Evolutionary conservation across 495 filamentous ascomycete species (phyloP).

Genomic region (Podospora australis): DNA sequence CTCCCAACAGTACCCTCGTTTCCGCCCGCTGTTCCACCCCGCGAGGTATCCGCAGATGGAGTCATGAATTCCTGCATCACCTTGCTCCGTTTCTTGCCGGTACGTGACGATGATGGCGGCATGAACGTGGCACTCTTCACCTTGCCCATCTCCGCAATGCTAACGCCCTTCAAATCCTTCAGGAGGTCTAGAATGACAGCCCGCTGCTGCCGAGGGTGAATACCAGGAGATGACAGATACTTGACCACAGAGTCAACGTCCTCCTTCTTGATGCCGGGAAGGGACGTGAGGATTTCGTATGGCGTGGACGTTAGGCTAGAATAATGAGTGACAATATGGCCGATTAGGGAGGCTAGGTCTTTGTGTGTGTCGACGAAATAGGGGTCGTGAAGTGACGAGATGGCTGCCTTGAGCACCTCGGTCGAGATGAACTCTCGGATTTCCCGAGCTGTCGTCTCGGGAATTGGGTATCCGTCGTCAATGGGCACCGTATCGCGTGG

Average conservation of each 20-base stretch:
- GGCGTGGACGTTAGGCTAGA: conserved; percentile 55
- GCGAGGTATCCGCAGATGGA: conserved; percentile 1
- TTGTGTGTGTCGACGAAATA: conserved; percentile 97
- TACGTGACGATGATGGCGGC: not conserved
- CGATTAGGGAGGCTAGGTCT: conserved; percentile 83
- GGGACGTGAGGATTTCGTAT: conserved; percentile 44
- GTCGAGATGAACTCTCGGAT: conserved; percentile 88
- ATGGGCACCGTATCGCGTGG: conserved; percentile 3
- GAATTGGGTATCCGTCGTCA: conserved; percentile 41
- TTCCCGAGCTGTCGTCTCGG: conserved; percentile 43
- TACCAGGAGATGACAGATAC: conserved; percentile 41
- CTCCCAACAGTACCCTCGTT: conserved; percentile 7
- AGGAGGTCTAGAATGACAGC: conserved; percentile 82
- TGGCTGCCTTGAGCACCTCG: conserved; percentile 74
- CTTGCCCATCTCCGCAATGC: conserved; percentile 88
- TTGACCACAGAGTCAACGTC: conserved; percentile 58
- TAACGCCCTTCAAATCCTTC: conserved; percentile 76
- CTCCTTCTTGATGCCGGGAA: conserved; percentile 47
- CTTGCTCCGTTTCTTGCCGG: conserved; percentile 38
- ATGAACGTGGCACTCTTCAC: conserved; percentile 44
- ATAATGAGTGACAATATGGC: conserved; percentile 73
- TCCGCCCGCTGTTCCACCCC: conserved; percentile 4
- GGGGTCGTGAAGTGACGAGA: conserved; percentile 83
- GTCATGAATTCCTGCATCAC: conserved; percentile 55
- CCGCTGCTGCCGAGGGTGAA: conserved; percentile 66